phyloP scores from a whole-genome alignment of 73 alveolate genomes.

The Tetrahymena malaccensis region DNA sequence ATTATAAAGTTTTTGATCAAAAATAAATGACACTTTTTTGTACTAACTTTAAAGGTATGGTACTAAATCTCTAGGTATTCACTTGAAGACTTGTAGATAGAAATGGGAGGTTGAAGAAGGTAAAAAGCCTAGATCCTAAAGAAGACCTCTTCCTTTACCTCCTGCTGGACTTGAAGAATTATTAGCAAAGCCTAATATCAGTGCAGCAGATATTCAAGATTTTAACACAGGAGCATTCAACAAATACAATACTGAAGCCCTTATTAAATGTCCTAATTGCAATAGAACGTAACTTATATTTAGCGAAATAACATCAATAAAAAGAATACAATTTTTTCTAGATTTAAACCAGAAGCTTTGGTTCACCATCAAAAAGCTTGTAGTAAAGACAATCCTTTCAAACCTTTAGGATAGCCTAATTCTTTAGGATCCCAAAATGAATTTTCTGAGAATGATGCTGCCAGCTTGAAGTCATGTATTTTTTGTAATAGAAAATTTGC shows the following conservation, averaged over 20 bases:
- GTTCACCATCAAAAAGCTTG: slow-evolving; percentile 69
- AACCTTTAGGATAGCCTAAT: slow-evolving; percentile 4
- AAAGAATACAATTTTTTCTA: neutral
- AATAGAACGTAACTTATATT: slow-evolving; percentile 60
- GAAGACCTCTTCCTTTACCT: slow-evolving; percentile 77
- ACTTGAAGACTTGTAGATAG: slow-evolving; percentile 70
- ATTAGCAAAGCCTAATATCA: neutral
- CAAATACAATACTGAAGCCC: slow-evolving; percentile 65
- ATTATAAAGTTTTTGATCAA: neutral
- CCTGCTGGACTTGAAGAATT: slow-evolving; percentile 50
- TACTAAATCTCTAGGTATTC: slow-evolving; percentile 69
- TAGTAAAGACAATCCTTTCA: slow-evolving; percentile 38
- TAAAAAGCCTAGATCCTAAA: slow-evolving; percentile 65
- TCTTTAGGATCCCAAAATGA: neutral
- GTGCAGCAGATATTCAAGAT: slow-evolving; percentile 41
- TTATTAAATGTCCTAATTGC: slow-evolving; percentile 80
- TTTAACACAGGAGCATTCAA: slow-evolving; percentile 78
- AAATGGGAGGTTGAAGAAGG: slow-evolving; percentile 76
- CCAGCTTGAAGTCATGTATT: slow-evolving; percentile 1
- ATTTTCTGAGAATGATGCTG: slow-evolving; percentile 10
- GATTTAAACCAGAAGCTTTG: slow-evolving; percentile 75
- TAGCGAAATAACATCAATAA: too few species aligned
- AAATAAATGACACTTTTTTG: neutral
- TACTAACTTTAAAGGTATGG: slow-evolving; percentile 46
- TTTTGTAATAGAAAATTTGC: slow-evolving; percentile 45